Evolutionary conservation across 2,329 filamentous ascomycete genomes (phyloP), one percentile per base, ranked within the genome.

Genomic region (Nigrograna mackinnonii): DNA sequence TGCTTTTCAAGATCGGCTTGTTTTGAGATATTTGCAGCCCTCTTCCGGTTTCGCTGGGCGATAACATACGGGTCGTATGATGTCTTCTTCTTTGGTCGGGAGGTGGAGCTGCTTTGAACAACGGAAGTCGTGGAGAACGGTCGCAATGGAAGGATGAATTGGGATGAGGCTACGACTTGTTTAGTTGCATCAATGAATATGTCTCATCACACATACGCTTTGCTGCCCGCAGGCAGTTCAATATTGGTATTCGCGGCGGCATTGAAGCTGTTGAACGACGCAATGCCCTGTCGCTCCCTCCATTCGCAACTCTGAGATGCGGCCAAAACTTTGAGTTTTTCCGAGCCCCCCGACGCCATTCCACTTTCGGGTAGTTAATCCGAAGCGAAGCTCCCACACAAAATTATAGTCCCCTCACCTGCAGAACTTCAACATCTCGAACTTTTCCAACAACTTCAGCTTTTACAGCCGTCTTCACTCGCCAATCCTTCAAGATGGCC

Each of bases 41-140:
- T 95, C 49, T 89, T 85, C 65, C 91, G 89, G 59, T 87, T 82
- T 22, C 89, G 85, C 69, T 95, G 89, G 3, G 86, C 86, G 70
- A 87, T 82, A 46, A 85, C 79, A 65, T 95, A 96, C 1, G 91
- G 91, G 58, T 97, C 90, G 62, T 83, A 81, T 64, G 86, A 84
- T 46, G 80, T 80, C 49, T 80, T 78, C 46, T 81, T 79, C 65
- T 84, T 84, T 31, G 46, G 48, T 16, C 54, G 42, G 3, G 52
- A 71, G 81, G 60, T 60, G 1, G 62, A 64, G 39, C 69, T 69
- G 44, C 87, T 80, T 53, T 82, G 77, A 38, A 73, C 72, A 28
- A 83, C 82, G 54, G 81, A 82, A 37, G 87, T 85, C 49, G 82
- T 81, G 54, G 89, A 83, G 55, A 79, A 77, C 39, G 69, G 57